Evolutionary conservation across 2,329 filamentous ascomycete genomes (phyloP).

Genomic region (Aspergillus thermomutatus): DNA sequence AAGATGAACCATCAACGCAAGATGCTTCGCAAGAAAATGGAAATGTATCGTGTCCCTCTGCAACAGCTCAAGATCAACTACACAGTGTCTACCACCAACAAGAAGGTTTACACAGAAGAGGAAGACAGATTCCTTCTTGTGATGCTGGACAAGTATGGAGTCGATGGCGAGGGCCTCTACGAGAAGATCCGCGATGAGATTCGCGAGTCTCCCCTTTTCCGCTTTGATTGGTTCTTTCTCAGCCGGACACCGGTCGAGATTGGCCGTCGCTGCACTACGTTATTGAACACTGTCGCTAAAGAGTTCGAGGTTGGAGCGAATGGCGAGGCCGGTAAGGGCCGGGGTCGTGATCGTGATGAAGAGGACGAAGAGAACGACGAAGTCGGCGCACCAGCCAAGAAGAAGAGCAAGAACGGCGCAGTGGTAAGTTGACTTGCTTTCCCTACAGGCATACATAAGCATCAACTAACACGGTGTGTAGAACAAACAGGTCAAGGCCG

Average conservation of each 20-base stretch:
- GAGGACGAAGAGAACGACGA: conserved; percentile 81
- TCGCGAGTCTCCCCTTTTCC: conserved; percentile 87
- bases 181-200: conserved; percentile 98
- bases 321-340: conserved; percentile 65
- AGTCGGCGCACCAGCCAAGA: conserved; percentile 81
- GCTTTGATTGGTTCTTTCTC: conserved; percentile 99
- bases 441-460: background rate
- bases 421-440: conserved; percentile 60
- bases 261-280: conserved; percentile 84
- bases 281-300: conserved; percentile 89
- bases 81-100: conserved; percentile 97
- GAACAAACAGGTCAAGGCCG: conserved; percentile 90
- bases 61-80: conserved; percentile 99
- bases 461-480: conserved; percentile 39
- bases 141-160: conserved; percentile 84
- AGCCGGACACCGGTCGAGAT: conserved; percentile 91
- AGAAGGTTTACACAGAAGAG: conserved; percentile 98
- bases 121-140: conserved; percentile 95
- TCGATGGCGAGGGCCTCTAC: conserved; percentile 86
- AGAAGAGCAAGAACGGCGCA: conserved; percentile 85
- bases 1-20: conserved; percentile 91
- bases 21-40: conserved; percentile 91
- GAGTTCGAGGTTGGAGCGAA: conserved; percentile 75
- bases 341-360: conserved; percentile 61
- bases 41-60: conserved; percentile 91